phyloP scores from a whole-genome alignment of 345 rosid species.

The Hypericum androsaemum region DNA sequence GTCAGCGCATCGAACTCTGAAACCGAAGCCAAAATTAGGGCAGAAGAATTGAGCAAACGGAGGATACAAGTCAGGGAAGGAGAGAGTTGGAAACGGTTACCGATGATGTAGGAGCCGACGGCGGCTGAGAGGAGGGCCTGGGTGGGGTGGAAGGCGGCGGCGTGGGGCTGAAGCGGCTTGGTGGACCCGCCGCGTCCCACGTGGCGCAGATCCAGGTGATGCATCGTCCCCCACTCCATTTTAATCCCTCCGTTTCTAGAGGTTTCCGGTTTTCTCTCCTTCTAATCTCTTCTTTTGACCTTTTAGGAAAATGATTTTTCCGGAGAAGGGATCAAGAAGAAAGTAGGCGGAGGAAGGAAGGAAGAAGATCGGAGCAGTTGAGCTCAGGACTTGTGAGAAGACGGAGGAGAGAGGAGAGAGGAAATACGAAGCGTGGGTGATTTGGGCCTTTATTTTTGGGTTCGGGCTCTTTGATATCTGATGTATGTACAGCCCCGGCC shows the following conservation, averaged over 20 bases:
- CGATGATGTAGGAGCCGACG: constrained; percentile 60
- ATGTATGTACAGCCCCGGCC: too few relatives aligned
- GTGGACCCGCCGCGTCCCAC: constrained; percentile 50
- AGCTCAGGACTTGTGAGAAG: too few relatives aligned
- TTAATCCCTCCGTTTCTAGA: constrained; percentile 4
- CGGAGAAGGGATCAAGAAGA: too few relatives aligned
- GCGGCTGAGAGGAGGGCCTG: constrained; percentile 77
- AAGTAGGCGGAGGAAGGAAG: too few relatives aligned
- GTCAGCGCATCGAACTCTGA: constrained; percentile 90
- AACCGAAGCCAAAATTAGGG: constrained; percentile 6
- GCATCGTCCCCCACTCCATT: constrained; percentile 98
- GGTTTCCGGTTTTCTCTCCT: too few relatives aligned
- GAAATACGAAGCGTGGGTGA: too few relatives aligned
- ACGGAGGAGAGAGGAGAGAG: too few relatives aligned
- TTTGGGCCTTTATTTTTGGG: too few relatives aligned
- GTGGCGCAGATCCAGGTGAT: constrained; percentile 90
- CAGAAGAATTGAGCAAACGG: not conserved
- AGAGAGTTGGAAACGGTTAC: constrained; percentile 20
- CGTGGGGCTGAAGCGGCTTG: constrained; percentile 81
- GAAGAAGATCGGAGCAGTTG: too few relatives aligned
- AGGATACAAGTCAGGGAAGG: not conserved
- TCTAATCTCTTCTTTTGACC: too few relatives aligned
- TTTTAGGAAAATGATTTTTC: too few relatives aligned
- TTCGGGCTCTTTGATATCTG: too few relatives aligned
- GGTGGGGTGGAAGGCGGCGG: constrained; percentile 73